These are phyloP conservation scores for Lactarius hengduanensis DNA, from an alignment of 768 basidiomycete species.

Conservation along the genomic window DNA sequence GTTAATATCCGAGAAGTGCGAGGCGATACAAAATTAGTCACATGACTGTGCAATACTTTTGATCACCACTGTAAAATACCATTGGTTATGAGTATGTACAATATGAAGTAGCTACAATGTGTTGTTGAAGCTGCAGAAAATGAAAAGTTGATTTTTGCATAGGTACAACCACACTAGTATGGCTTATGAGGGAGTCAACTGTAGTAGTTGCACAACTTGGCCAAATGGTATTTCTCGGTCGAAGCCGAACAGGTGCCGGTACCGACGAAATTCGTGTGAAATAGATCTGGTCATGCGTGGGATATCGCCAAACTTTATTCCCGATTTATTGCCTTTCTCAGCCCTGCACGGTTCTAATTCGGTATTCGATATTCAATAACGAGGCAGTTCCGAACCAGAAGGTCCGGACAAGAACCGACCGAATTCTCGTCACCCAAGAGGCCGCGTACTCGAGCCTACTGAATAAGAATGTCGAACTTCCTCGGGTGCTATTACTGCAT, in stretches of 20 bases:
- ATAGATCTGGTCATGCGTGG: background rate
- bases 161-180: too few relatives aligned
- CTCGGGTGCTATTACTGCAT: constrained; percentile 5
- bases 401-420: constrained; percentile 7
- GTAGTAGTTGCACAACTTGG: background rate
- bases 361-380: constrained; percentile 10
- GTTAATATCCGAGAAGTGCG: too few relatives aligned
- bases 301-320: constrained; percentile 8
- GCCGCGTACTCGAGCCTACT: constrained; percentile 11
- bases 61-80: too few relatives aligned
- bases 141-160: too few relatives aligned
- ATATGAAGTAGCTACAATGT: too few relatives aligned
- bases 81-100: too few relatives aligned
- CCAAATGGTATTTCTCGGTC: background rate
- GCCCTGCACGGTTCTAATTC: constrained; percentile 6
- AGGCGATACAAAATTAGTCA: too few relatives aligned
- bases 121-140: too few relatives aligned
- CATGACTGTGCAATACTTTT: too few relatives aligned
- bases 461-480: constrained; percentile 10
- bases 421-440: constrained; percentile 12
- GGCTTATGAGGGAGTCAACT: too few relatives aligned
- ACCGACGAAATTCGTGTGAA: background rate
- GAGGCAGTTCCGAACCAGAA: constrained; percentile 17
- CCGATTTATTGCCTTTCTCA: constrained; percentile 25
- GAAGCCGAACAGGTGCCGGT: background rate